These are phyloP conservation scores for Hyphodiscus sp. DNA, from an alignment of 2,329 filamentous ascomycete genomes.

Conservation along the genomic window DNA sequence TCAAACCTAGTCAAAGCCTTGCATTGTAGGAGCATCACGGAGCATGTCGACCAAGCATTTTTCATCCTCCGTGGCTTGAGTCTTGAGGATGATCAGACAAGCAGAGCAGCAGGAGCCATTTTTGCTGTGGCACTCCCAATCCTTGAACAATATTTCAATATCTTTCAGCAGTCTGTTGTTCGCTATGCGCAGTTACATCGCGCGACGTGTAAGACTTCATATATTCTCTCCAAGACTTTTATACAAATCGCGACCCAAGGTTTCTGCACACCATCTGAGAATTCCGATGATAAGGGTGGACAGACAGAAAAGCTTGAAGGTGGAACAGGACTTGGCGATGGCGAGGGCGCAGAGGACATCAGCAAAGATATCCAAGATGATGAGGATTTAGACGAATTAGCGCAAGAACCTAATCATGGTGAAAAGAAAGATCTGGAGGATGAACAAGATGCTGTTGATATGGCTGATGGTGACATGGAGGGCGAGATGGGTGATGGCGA, in stretches of 20 bases:
- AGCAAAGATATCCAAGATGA: conserved; percentile 94
- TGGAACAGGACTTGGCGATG: conserved; percentile 90
- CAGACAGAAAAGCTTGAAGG: conserved; percentile 76
- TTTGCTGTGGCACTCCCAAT: conserved; percentile 63
- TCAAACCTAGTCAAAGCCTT: conserved; percentile 23
- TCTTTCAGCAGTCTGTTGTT: conserved; percentile 51
- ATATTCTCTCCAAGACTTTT: conserved; percentile 71
- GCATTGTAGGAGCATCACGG: conserved; percentile 20
- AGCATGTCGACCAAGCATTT: conserved; percentile 38
- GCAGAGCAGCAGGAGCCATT: conserved; percentile 47
- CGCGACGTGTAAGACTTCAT: conserved; percentile 66
- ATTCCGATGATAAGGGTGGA: conserved; percentile 62
- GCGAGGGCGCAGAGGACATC: conserved; percentile 92
- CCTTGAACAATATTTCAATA: conserved; percentile 62
- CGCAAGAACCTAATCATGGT: conserved; percentile 67
- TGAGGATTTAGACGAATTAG: conserved; percentile 86
- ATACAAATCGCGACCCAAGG: conserved; percentile 74
- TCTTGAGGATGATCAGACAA: conserved; percentile 34
- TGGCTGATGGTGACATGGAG: conserved; percentile 87
- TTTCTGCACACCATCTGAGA: conserved; percentile 86
- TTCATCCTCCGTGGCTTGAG: conserved; percentile 39
- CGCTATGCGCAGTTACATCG: conserved; percentile 60
- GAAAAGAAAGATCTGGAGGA: conserved; percentile 62
- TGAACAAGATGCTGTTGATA: conserved; percentile 81
- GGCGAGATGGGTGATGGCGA: conserved; percentile 69